These are phyloP conservation scores for Sporothrix schenckii DNA, from an alignment of 2,329 filamentous ascomycete species.

Conservation along the genomic window DNA sequence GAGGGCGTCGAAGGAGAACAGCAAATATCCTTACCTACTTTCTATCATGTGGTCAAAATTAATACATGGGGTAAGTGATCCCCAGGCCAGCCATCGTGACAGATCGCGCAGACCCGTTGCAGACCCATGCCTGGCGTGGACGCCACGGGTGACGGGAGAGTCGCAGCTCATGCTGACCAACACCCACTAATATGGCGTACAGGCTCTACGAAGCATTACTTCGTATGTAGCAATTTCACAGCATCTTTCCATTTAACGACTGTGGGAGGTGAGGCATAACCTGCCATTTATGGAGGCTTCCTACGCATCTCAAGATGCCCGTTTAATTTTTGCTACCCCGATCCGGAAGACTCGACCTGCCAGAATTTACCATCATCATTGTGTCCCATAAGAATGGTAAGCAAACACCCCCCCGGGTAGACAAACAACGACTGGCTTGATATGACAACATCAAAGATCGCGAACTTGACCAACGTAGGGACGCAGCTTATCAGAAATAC, in stretches of 20 bases:
- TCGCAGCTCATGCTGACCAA: slow-evolving; percentile 8
- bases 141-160: slow-evolving; percentile 6
- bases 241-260: slow-evolving; percentile 28
- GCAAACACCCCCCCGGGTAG: neutral
- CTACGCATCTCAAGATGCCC: slow-evolving; percentile 28
- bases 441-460: neutral
- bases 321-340: slow-evolving; percentile 26
- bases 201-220: neutral
- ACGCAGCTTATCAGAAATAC: neutral
- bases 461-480: neutral
- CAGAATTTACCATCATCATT: slow-evolving; percentile 9
- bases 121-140: slow-evolving; percentile 17
- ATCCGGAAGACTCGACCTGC: slow-evolving; percentile 26
- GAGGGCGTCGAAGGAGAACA: neutral
- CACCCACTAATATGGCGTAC: slow-evolving; percentile 20
- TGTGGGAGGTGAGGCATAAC: slow-evolving; percentile 26
- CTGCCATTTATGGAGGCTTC: slow-evolving; percentile 28
- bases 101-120: slow-evolving; percentile 28
- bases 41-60: slow-evolving; percentile 25
- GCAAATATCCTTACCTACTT: slow-evolving; percentile 3
- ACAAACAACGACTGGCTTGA: neutral
- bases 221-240: neutral
- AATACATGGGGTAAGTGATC: slow-evolving; percentile 9
- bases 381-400: slow-evolving; percentile 19
- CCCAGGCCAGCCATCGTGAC: slow-evolving; percentile 23